phyloP scores from a whole-genome alignment of 164 flowering plant species.

The Paratinospora sagittata region DNA sequence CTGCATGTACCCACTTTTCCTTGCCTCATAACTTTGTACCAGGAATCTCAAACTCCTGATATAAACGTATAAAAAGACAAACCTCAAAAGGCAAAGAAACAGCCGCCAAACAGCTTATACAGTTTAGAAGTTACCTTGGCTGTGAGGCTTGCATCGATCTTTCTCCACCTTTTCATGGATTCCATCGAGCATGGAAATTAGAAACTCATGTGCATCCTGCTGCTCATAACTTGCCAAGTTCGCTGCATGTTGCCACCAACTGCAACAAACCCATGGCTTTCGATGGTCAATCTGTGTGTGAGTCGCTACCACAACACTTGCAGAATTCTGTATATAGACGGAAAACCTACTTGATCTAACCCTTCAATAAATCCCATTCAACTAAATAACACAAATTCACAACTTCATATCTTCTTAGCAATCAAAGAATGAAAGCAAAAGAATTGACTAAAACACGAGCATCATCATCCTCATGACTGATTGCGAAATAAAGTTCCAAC shows the following conservation, averaged over 20 bases:
- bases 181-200: conserved; percentile 85
- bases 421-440: neutral
- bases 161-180: conserved; percentile 77
- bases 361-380: neutral
- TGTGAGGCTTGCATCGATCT: conserved; percentile 42
- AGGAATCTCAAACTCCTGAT: neutral
- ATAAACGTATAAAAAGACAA: neutral
- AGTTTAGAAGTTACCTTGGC: conserved; percentile 47
- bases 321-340: conserved; percentile 3
- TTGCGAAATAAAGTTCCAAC: neutral
- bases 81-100: neutral
- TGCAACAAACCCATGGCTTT: conserved; percentile 28
- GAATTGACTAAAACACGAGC: neutral
- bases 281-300: conserved; percentile 13
- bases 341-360: conserved; percentile 8
- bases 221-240: conserved; percentile 92
- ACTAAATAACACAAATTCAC: neutral
- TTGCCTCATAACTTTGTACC: too few relatives aligned
- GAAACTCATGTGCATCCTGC: conserved; percentile 95
- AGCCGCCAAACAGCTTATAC: neutral
- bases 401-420: neutral
- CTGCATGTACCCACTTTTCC: too few relatives aligned
- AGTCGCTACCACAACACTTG: conserved; percentile 3
- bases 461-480: neutral
- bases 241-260: conserved; percentile 98